phyloP scores from a whole-genome alignment of 192 early-diverging fungal species.

The Coemansia sp. region DNA sequence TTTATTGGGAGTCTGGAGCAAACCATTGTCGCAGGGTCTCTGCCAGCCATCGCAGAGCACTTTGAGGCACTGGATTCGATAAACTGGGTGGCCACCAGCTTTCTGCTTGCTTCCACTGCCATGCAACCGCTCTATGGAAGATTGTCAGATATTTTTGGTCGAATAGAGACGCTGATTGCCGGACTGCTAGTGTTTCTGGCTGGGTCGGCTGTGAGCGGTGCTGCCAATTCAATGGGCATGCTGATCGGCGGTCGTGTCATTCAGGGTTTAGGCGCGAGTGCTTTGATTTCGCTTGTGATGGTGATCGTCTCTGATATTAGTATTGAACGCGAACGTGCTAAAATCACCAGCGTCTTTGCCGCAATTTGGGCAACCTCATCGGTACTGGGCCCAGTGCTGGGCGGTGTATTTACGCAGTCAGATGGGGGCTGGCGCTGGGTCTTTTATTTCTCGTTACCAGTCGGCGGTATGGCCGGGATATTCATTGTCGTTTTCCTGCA shows the following conservation, averaged over 20 bases:
- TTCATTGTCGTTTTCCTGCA: constrained; percentile 36
- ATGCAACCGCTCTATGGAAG: constrained; percentile 77
- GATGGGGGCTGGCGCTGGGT: constrained; percentile 46
- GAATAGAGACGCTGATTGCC: constrained; percentile 56
- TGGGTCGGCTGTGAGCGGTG: constrained; percentile 54
- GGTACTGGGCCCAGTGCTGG: constrained; percentile 60
- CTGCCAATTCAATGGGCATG: constrained; percentile 60
- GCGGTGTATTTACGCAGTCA: constrained; percentile 58
- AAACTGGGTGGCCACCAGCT: constrained; percentile 74
- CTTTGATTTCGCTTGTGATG: constrained; percentile 59
- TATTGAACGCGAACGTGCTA: constrained; percentile 58
- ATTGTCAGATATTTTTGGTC: constrained; percentile 83
- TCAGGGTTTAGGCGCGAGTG: constrained; percentile 65
- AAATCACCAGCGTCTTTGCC: constrained; percentile 58
- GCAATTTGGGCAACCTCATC: constrained; percentile 58
- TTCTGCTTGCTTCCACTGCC: constrained; percentile 66
- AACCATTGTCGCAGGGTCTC: constrained; percentile 68
- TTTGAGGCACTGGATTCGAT: constrained; percentile 58
- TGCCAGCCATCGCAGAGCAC: constrained; percentile 57
- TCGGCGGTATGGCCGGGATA: constrained; percentile 41
- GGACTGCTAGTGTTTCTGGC: constrained; percentile 54
- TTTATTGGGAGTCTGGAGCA: constrained; percentile 41
- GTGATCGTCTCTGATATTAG: constrained; percentile 68
- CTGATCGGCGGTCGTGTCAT: constrained; percentile 65
- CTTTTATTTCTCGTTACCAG: constrained; percentile 61